These are phyloP conservation scores for Mucor circinelloides DNA, from an alignment of 371 early-diverging fungal genomes.

Conservation along the genomic window DNA sequence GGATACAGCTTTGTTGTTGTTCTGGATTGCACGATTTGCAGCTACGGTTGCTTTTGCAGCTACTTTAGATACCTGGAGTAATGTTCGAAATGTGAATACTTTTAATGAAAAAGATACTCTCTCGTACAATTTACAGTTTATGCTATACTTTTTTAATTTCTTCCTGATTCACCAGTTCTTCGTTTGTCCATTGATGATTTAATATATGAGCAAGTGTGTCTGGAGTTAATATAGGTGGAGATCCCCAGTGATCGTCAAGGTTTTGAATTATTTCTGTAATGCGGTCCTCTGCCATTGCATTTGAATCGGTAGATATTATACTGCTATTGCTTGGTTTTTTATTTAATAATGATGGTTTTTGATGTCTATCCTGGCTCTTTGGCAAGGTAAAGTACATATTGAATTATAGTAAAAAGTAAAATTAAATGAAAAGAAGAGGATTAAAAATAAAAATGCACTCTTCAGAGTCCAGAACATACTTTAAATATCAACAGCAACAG, in stretches of 20 bases:
- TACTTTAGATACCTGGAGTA: not conserved
- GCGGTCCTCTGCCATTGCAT: constrained; percentile 20
- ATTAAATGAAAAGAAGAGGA: constrained; percentile 1
- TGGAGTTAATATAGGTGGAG: constrained; percentile 36
- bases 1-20: constrained; percentile 5
- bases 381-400: constrained; percentile 30
- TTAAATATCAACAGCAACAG: constrained; percentile 1
- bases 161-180: not conserved
- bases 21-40: not conserved
- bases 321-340: constrained; percentile 8
- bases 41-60: not conserved
- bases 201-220: constrained; percentile 30
- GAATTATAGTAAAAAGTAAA: not conserved
- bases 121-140: not conserved
- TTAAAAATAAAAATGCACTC: not conserved
- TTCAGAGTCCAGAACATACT: not conserved
- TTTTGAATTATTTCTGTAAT: constrained; percentile 33
- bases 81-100: not conserved
- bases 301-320: not conserved
- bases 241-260: constrained; percentile 34
- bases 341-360: not conserved
- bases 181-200: constrained; percentile 25
- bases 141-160: constrained; percentile 16
- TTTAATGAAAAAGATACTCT: not conserved
- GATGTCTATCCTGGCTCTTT: constrained; percentile 16